Base-by-base conservation (phyloP, 2,329 filamentous ascomycete species). In the Septoria linicola region DNA sequence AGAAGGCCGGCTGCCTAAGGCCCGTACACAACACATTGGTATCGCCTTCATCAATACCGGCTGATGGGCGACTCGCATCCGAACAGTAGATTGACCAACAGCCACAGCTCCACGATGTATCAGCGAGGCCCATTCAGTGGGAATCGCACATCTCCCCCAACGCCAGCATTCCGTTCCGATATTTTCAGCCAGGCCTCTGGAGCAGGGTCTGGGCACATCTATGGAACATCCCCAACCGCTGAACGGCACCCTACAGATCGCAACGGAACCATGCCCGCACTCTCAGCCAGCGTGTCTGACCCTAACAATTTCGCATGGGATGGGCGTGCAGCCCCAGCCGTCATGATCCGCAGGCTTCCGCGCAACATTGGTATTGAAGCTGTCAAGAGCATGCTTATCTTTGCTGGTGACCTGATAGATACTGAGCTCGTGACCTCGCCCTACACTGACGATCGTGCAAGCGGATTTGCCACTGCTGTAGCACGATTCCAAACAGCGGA, bases 341-440 rank as follows among this genome's bases (percentile, higher is more conserved):
- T 85, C 54, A 67, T 81, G 49, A 74, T 85, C 70, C 80, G 80
- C 62, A 80, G 77, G 59, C 72, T 85, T 11, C 80, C 82, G 3
- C 75, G 73, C 53, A 82, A 76, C 64, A 83, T 77, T 36, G 80
- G 76, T 61, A 69, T 73, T 43, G 81, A 84, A 56, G 73, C 78
- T 14, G 73, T 85, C 49, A 76, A 78, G 58, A 82, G 79, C 65
- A 82, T 85, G 73, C 72, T 85, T 4, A 72, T 84, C n/a, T 85
- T 85, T 60, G 80, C 82, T 16, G 80, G 82, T 60, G 81, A 84
- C 56, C 73, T 84, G 41, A 69, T 82, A 41, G 78, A 82, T 56
- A 77, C 77, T 49, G 78, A 82, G 46, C 76, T 85, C 54, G 71
- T 84, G 13, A 69, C 73, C 4, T 72, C 74, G 42, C 77, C 79